Conservation (phyloP, 768 basidiomycete species). For the Megacollybia marginata region DNA sequence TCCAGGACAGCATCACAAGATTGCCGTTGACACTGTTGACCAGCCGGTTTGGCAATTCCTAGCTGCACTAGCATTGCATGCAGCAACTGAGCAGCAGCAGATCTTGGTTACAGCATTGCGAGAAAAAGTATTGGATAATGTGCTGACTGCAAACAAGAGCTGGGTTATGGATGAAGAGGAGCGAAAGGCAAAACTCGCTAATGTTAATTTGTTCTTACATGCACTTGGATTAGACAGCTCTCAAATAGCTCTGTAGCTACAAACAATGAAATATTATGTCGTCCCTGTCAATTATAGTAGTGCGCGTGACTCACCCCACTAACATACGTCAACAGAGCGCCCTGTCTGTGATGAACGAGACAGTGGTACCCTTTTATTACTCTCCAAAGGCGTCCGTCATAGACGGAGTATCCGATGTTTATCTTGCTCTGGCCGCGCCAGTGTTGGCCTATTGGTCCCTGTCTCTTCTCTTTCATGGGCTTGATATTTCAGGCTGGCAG, state of each 20-base stretch:
- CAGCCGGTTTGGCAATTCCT: constrained; percentile 95
- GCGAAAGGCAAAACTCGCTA: constrained; percentile 70
- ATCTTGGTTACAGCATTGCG: constrained; percentile 76
- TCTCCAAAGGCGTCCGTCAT: constrained; percentile 38
- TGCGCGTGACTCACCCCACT: no score
- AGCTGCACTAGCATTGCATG: constrained; percentile 80
- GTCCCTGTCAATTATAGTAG: no score
- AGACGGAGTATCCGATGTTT: constrained; percentile 57
- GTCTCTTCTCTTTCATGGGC: constrained; percentile 71
- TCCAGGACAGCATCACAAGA: constrained; percentile 19
- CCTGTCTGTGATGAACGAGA: not conserved
- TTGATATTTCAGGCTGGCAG: constrained; percentile 73
- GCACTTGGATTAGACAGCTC: constrained; percentile 69
- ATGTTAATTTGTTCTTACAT: constrained; percentile 88
- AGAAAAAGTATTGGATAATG: constrained; percentile 91
- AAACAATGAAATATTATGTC: no score
- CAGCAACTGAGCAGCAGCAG: constrained; percentile 82
- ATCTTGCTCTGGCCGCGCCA: constrained; percentile 67
- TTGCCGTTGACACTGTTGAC: constrained; percentile 61
- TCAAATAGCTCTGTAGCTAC: constrained; percentile 52
- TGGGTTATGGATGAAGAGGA: constrained; percentile 70
- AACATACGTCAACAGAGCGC: no score
- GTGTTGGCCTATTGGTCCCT: constrained; percentile 79
- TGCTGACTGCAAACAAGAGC: constrained; percentile 70
- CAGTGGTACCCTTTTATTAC: constrained; percentile 48